A percentile compares a stretch with the other conserved stretches of the same genome.
These are phyloP conservation scores for Trichoderma pleuroti DNA, from an alignment of 2,329 filamentous ascomycete genomes.

Conservation along the genomic window DNA sequence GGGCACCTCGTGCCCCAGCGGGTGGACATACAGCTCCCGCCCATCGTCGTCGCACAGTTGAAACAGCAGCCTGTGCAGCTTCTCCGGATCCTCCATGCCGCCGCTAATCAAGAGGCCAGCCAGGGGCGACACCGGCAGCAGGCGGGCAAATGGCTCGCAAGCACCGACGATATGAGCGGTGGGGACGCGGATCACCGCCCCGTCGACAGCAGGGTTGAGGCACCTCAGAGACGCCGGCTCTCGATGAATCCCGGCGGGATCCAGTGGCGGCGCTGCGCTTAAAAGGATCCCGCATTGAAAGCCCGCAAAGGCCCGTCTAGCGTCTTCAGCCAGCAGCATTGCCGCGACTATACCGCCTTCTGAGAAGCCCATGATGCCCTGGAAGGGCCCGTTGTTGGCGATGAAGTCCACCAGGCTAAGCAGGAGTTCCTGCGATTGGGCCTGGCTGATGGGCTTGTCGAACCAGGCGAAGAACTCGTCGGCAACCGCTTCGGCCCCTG, in stretches of 20 bases:
- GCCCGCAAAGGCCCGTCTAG: constrained; percentile 23
- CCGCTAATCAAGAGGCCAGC: neutral
- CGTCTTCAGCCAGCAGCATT: constrained; percentile 31
- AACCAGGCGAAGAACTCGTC: neutral
- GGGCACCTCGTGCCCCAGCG: neutral
- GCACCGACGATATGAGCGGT: constrained; percentile 20
- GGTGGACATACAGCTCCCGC: neutral
- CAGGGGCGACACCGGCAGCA: neutral
- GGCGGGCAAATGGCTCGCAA: neutral
- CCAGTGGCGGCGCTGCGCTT: constrained; percentile 29
- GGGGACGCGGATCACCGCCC: constrained; percentile 27
- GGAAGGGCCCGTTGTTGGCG: constrained; percentile 4
- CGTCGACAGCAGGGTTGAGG: constrained; percentile 28
- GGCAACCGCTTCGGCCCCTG: neutral
- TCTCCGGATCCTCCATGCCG: neutral
- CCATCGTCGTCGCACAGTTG: neutral
- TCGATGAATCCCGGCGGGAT: constrained; percentile 25
- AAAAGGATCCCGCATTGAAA: constrained; percentile 33
- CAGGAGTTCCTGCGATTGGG: neutral
- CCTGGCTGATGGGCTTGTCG: neutral
- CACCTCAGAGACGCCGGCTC: constrained; percentile 21
- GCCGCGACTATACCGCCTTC: constrained; percentile 27
- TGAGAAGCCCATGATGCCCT: constrained; percentile 12
- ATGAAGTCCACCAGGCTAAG: neutral
- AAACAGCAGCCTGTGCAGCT: neutral